Evolutionary conservation across 192 early-diverging fungal species (phyloP).

Genomic region (Coemansia sp.): DNA sequence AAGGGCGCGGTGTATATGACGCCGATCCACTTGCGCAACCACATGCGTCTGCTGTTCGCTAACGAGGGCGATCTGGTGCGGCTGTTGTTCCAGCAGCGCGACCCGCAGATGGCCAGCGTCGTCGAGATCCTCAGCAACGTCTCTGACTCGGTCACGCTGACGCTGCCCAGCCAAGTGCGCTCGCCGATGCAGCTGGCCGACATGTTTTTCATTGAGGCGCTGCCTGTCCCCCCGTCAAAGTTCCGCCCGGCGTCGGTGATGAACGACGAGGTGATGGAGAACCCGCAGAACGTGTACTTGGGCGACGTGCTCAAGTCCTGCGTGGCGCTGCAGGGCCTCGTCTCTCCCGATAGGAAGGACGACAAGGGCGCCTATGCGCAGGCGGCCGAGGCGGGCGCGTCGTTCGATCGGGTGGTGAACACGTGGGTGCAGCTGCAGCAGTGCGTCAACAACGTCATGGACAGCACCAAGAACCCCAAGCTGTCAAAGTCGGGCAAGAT

Average conservation of each 20-base stretch:
- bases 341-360: conserved; percentile 20
- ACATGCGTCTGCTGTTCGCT: conserved; percentile 75
- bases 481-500: conserved; percentile 62
- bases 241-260: conserved; percentile 95
- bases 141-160: conserved; percentile 30
- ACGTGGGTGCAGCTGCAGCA: conserved; percentile 85
- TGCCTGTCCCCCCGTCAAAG: conserved; percentile 89
- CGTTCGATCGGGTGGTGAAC: conserved; percentile 57
- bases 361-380: conserved; percentile 24
- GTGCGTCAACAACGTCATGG: conserved; percentile 91
- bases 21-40: conserved; percentile 79
- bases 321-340: conserved; percentile 65
- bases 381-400: conserved; percentile 20
- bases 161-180: conserved; percentile 38
- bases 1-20: conserved; percentile 59
- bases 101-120: conserved; percentile 50
- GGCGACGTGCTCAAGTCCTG: conserved; percentile 83
- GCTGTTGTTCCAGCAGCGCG: conserved; percentile 80
- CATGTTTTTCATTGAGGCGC: conserved; percentile 93
- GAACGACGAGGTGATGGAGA: conserved; percentile 88
- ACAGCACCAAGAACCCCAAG: conserved; percentile 86
- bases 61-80: conserved; percentile 77
- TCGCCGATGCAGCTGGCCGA: conserved; percentile 62
- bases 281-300: conserved; percentile 93
- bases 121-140: conserved; percentile 19